Percentiles rank a stretch among this genome's conserved stretches.
phyloP scores from a whole-genome alignment of 2,329 filamentous ascomycete genomes.

The Talaromyces sp. region DNA sequence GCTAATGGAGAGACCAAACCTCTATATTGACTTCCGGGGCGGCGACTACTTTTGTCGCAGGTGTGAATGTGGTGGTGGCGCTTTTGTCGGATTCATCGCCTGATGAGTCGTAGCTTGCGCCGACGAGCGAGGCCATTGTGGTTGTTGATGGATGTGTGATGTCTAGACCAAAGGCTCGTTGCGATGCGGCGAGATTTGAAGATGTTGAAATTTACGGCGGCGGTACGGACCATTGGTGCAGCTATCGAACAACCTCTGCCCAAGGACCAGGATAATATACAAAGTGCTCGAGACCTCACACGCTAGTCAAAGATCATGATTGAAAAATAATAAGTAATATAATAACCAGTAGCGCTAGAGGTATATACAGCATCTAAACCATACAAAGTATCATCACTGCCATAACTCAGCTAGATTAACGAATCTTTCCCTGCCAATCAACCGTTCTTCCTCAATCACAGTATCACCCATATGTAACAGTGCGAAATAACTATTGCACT shows the following conservation, averaged over 20 bases:
- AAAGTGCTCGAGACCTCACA: background rate
- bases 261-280: background rate
- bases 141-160: background rate
- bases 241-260: background rate
- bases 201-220: conserved; percentile 18
- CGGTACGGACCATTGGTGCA: conserved; percentile 4
- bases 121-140: conserved; percentile 44
- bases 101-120: conserved; percentile 44
- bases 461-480: background rate
- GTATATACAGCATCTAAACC: conserved; percentile 20
- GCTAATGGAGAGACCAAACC: conserved; percentile 47
- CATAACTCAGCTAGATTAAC: conserved; percentile 3
- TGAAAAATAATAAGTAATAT: background rate
- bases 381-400: conserved; percentile 10
- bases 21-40: conserved; percentile 54
- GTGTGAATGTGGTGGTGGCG: conserved; percentile 26
- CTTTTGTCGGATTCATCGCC: conserved; percentile 46
- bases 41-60: conserved; percentile 42
- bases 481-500: background rate
- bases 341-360: conserved; percentile 12
- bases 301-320: background rate
- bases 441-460: background rate
- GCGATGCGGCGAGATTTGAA: background rate
- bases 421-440: background rate
- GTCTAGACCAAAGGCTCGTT: background rate